phyloP scores from a whole-genome alignment of 1,139 yeast species.

The Blastobotrys apis region DNA sequence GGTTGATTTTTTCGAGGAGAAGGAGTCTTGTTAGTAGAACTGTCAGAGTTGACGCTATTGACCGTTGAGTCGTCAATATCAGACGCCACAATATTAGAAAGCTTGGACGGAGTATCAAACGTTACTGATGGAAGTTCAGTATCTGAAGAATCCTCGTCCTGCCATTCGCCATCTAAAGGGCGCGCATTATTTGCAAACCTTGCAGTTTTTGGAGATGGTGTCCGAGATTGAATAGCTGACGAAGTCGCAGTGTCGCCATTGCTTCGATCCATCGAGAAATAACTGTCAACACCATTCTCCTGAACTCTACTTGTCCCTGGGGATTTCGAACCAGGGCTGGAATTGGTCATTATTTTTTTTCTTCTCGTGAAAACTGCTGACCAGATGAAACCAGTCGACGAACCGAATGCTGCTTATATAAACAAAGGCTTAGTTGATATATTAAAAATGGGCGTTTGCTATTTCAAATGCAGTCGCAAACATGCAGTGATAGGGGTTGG shows the following conservation, averaged over 20 bases:
- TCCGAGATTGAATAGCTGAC: background rate
- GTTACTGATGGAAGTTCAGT: conserved; percentile 11
- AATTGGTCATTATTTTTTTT: background rate
- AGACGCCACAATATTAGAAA: conserved; percentile 6
- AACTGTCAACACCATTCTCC: conserved; percentile 1
- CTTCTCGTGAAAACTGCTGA: background rate
- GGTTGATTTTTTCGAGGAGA: conserved; percentile 1
- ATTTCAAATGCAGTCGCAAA: background rate
- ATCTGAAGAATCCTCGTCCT: conserved; percentile 17
- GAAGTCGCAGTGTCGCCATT: background rate
- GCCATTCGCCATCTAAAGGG: conserved; percentile 18
- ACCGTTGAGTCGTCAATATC: conserved; percentile 5
- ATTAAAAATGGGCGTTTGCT: too few species aligned
- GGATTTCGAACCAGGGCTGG: background rate
- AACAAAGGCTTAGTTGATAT: too few species aligned
- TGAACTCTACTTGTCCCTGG: background rate
- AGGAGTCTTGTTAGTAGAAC: background rate
- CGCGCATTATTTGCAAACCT: conserved; percentile 2
- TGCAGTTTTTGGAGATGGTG: conserved; percentile 10
- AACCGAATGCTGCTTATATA: too few species aligned
- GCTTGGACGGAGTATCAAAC: conserved; percentile 10
- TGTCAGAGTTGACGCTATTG: background rate
- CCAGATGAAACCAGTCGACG: too few species aligned
- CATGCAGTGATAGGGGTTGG: background rate
- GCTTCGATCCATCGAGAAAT: background rate